These are phyloP conservation scores for Cytospora leucostoma DNA, from an alignment of 2,329 filamentous ascomycete species.

Conservation along the genomic window DNA sequence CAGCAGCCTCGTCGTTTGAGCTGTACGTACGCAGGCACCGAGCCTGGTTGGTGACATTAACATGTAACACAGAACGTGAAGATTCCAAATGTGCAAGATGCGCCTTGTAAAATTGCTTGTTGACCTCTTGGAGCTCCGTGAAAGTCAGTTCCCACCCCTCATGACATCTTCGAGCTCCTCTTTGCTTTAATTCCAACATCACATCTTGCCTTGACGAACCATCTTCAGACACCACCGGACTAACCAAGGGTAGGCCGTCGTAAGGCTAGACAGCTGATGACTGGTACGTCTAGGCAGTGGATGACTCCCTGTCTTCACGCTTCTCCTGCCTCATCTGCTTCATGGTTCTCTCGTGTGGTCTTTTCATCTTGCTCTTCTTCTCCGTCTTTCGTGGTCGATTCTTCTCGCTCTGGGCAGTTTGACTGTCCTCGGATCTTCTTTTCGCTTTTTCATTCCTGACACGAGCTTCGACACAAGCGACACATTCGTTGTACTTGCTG, in stretches of 20 bases:
- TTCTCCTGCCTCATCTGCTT: constrained; percentile 16
- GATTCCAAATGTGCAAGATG: not conserved
- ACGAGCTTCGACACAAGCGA: constrained; percentile 13
- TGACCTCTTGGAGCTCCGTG: no score
- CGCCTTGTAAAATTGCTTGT: no score
- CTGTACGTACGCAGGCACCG: not conserved
- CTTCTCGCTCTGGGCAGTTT: not conserved
- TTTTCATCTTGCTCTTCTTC: constrained; percentile 8
- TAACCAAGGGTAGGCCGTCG: no score
- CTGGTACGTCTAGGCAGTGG: not conserved
- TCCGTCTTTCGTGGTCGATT: not conserved
- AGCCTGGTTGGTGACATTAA: not conserved
- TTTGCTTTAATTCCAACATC: no score
- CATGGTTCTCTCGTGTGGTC: constrained; percentile 5
- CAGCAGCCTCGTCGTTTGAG: not conserved
- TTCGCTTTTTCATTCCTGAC: constrained; percentile 8
- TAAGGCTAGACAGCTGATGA: no score
- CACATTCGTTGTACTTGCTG: constrained; percentile 7
- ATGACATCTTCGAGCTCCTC: no score
- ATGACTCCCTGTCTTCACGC: not conserved
- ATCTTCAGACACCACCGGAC: no score
- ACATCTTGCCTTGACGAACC: no score
- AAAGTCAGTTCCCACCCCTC: no score
- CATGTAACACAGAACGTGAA: not conserved
- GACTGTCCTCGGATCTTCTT: not conserved